Conservation (phyloP, 306 rosid species). For the Biancaea sappan region DNA sequence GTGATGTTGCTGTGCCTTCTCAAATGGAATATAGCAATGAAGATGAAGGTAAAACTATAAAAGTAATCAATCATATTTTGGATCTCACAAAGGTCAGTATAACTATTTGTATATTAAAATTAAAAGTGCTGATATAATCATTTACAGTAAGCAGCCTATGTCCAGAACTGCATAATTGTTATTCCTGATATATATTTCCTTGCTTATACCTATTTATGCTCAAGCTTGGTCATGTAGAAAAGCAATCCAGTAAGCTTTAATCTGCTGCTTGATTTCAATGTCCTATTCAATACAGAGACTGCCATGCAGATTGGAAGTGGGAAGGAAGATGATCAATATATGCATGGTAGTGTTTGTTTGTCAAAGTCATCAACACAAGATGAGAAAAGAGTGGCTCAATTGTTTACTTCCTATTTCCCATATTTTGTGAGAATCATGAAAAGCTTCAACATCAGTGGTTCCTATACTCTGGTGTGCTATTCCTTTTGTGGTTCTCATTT, state of each 20-base stretch:
- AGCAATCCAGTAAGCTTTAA: constrained; percentile 14
- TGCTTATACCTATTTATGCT: constrained; percentile 16
- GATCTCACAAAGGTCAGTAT: constrained; percentile 15
- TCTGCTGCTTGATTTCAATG: constrained; percentile 43
- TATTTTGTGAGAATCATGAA: constrained; percentile 88
- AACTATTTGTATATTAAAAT: constrained; percentile 17
- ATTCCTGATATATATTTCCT: constrained; percentile 1
- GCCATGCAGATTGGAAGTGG: constrained; percentile 48
- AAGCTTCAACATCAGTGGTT: constrained; percentile 85
- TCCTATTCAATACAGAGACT: constrained; percentile 48
- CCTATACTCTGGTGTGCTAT: constrained; percentile 84
- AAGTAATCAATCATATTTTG: constrained; percentile 29
- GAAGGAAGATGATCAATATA: constrained; percentile 47
- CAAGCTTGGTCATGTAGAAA: constrained; percentile 24
- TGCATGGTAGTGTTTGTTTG: constrained; percentile 49
- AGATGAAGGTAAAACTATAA: constrained; percentile 54
- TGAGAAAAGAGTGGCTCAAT: constrained; percentile 66
- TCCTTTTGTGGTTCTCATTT: constrained; percentile 27
- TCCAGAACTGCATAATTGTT: constrained; percentile 15
- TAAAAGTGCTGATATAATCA: background rate
- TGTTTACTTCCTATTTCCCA: constrained; percentile 73
- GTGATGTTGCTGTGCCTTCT: constrained; percentile 33
- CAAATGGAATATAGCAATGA: constrained; percentile 45
- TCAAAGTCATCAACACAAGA: constrained; percentile 56
- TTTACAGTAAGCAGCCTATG: constrained; percentile 8